Evolutionary conservation across 2,329 filamentous ascomycete species (phyloP), one percentile per base, ranked within the genome.

Genomic region (Clathrospora elynae): DNA sequence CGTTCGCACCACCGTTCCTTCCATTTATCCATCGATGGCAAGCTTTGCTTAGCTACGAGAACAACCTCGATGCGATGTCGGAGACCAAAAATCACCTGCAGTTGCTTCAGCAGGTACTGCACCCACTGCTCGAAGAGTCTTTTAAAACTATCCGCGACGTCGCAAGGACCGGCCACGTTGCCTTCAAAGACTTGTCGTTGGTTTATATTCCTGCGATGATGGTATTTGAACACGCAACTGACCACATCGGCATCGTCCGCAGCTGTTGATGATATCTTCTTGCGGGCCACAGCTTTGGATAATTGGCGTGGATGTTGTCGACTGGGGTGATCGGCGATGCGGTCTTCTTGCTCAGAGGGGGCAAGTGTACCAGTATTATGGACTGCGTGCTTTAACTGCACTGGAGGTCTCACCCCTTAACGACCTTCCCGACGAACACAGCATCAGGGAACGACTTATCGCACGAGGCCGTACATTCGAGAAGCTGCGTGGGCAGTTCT

Each of bases 1-100:
- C 78, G 36, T 85, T 87, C 49, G 60, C 67, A 12, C 76, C 76
- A 0, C 81, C 80, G 0, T 87, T 86, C 49, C 71, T 78, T 50
- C 79, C 80, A 0, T 80, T 87, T 41, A 77, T 85, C 26, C 82
- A 87, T 64, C 77, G 83, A 17, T 87, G 83, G 82, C 68, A 55
- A 6, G 54, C 59, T 14, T 54, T 73, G 37, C n/a, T 30, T 9
- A 28, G 33, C 3, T 33, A 28, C 26, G 44, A 43, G 7, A 33
- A 49, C 2, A 16, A 23, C 11, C 17, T 35, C 8, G 48, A 54
- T 7, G 13, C 11, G 1, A 41, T 32, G 3, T 23, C 40, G 5
- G 36, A 45, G 9, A 51, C 37, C 8, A 18, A 20, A 12, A 22
- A 34, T 3, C 66, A 73, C 46, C 62, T 63, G 2, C 41, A 62